These are phyloP conservation scores for Quercus wislizeni DNA, from an alignment of 306 rosid species.

Conservation along the genomic window DNA sequence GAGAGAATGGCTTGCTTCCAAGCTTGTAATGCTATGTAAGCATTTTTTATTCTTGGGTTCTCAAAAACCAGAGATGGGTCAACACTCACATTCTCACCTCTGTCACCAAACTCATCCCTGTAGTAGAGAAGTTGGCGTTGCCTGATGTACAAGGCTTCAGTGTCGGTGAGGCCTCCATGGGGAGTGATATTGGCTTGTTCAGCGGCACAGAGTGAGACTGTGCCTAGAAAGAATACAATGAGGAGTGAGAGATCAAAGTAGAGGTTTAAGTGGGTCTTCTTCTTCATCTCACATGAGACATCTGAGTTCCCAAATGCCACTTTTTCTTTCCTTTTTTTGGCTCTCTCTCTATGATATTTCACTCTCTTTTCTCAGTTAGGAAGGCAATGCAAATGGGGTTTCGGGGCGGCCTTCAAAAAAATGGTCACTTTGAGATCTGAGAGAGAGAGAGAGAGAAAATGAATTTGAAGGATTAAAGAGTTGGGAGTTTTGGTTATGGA, in stretches of 20 bases:
- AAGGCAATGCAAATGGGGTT: constrained; percentile 5
- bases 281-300: constrained; percentile 93
- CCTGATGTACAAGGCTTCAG: constrained; percentile 57
- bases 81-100: constrained; percentile 67
- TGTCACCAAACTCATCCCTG: constrained; percentile 74
- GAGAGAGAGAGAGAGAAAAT: background rate
- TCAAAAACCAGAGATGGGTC: constrained; percentile 71
- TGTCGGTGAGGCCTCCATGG: constrained; percentile 57
- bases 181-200: background rate
- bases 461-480: background rate
- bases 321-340: background rate
- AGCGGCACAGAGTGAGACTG: constrained; percentile 22
- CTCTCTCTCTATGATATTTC: background rate
- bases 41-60: constrained; percentile 54
- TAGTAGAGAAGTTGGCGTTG: constrained; percentile 86
- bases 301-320: constrained; percentile 49
- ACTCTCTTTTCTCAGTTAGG: background rate
- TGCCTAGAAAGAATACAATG: constrained; percentile 20
- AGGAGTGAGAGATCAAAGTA: constrained; percentile 13
- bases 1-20: constrained; percentile 86
- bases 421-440: constrained; percentile 31
- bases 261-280: constrained; percentile 32
- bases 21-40: constrained; percentile 80
- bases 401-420: constrained; percentile 10
- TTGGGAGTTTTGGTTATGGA: background rate